phyloP scores from a whole-genome alignment of 768 basidiomycete genomes.

The Austroboletus eburneus region DNA sequence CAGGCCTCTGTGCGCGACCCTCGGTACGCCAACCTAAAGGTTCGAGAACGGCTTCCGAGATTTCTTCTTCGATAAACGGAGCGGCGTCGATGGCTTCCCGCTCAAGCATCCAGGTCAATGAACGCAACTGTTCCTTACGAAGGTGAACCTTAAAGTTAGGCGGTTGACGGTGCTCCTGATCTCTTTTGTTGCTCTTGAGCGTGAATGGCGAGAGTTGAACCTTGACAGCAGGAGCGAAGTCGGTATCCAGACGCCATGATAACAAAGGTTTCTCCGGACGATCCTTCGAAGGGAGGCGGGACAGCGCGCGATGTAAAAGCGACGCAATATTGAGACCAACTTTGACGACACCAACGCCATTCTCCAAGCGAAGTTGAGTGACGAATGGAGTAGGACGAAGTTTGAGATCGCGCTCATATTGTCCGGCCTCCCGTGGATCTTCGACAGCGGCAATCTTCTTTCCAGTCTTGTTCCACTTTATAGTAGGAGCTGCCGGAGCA shows the following conservation, averaged over 20 bases:
- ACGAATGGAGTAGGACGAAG: slow-evolving; percentile 81
- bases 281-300: slow-evolving; percentile 63
- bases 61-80: slow-evolving; percentile 91
- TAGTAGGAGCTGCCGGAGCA: slow-evolving; percentile 70
- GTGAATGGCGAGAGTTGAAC: slow-evolving; percentile 59
- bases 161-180: slow-evolving; percentile 70
- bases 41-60: slow-evolving; percentile 83
- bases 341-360: slow-evolving; percentile 64
- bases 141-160: slow-evolving; percentile 70
- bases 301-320: slow-evolving; percentile 79
- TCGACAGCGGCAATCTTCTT: slow-evolving; percentile 68
- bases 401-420: slow-evolving; percentile 87
- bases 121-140: slow-evolving; percentile 84
- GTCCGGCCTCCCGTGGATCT: slow-evolving; percentile 80
- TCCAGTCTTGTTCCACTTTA: slow-evolving; percentile 66
- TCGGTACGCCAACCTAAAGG: slow-evolving; percentile 94
- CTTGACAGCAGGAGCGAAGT: slow-evolving; percentile 63
- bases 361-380: slow-evolving; percentile 69
- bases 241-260: slow-evolving; percentile 81
- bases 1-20: slow-evolving; percentile 76
- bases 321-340: slow-evolving; percentile 88
- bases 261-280: slow-evolving; percentile 45
- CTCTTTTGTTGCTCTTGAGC: slow-evolving; percentile 71
- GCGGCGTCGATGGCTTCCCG: slow-evolving; percentile 63
- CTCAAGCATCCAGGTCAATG: slow-evolving; percentile 86